Evolutionary conservation across 768 basidiomycete genomes (phyloP), one percentile per base, ranked within the genome.

Genomic region (Leccinum ochraceum): DNA sequence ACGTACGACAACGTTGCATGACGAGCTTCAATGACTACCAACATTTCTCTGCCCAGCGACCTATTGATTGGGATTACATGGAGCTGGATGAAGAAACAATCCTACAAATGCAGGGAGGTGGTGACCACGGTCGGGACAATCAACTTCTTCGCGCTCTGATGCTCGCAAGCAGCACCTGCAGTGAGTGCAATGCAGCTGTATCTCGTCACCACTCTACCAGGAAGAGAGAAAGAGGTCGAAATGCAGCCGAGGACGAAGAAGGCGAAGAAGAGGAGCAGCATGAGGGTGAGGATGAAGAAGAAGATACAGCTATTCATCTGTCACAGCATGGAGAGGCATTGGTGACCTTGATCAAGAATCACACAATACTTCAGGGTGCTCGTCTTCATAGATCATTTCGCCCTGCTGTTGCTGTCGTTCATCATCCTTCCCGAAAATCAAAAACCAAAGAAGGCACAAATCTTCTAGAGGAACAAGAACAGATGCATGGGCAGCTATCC

Each of bases 331-430:
- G 3, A 3, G 24, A 26, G 14, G 14, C 13, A 20, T 50, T 26
- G 16, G 11, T 3, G 4, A 2, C 28, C 11, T 10, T 57, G 11
- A 61, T 61, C 6, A 53, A 53, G 2, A 3, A 16, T 8, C 51
- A 61, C 8, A 48, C 17, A 6, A 53, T 53, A 36, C 56, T 61
- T 1, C n/a, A 17, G 28, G 60, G 60, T 14, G 50, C 54, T 24
- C 14, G n/a, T n/a, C 3, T 28, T 4, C n/a, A 26, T 30, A 13
- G 11, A 30, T 14, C 37, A 3, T 2, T 20, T 20, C 11, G 9
- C 2, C 37, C 50, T 9, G 3, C 37, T 3, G 1, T 1, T n/a
- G 26, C 50, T 22, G 11, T 52, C 2, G 10, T 14, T 4, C 3
- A 8, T 16, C 48, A 32, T 32, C 10, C 32, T 32, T 10, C 32